phyloP scores from a whole-genome alignment of 2,329 filamentous ascomycete species.

The Diaporthe citri region DNA sequence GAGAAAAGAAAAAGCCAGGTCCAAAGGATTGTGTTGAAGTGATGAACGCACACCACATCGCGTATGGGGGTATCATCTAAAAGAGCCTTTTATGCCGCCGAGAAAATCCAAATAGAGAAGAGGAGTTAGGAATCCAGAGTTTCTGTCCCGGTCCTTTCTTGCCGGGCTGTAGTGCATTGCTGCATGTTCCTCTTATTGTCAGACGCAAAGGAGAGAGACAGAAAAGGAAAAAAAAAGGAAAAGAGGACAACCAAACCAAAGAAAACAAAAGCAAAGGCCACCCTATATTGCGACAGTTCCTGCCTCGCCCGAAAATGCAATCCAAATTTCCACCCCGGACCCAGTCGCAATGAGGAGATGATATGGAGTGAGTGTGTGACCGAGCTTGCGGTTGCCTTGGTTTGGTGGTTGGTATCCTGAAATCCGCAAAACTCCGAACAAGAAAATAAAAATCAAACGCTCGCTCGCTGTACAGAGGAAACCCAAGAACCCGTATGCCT shows the following conservation, averaged over 20 bases:
- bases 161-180: conserved; percentile 70
- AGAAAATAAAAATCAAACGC: conserved; percentile 53
- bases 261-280: conserved; percentile 54
- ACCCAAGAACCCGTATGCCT: conserved; percentile 46
- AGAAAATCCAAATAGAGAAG: conserved; percentile 47
- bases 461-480: conserved; percentile 55
- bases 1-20: conserved; percentile 53
- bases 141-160: conserved; percentile 59
- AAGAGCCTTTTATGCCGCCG: conserved; percentile 57
- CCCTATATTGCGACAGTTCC: conserved; percentile 58
- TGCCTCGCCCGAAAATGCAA: conserved; percentile 67
- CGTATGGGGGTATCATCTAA: conserved; percentile 54
- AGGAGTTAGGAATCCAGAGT: conserved; percentile 41
- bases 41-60: conserved; percentile 45
- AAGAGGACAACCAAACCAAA: conserved; percentile 52
- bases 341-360: conserved; percentile 67
- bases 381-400: conserved; percentile 61
- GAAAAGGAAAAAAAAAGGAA: conserved; percentile 44
- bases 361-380: conserved; percentile 57
- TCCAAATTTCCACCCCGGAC: conserved; percentile 63
- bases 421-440: conserved; percentile 50
- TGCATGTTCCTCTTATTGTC: conserved; percentile 70
- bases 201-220: conserved; percentile 46
- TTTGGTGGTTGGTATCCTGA: conserved; percentile 54
- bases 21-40: conserved; percentile 53